Percentiles rank a stretch among this genome's conserved stretches.
phyloP scores from a whole-genome alignment of 441 rosid genomes.

The Capsella rubella region DNA sequence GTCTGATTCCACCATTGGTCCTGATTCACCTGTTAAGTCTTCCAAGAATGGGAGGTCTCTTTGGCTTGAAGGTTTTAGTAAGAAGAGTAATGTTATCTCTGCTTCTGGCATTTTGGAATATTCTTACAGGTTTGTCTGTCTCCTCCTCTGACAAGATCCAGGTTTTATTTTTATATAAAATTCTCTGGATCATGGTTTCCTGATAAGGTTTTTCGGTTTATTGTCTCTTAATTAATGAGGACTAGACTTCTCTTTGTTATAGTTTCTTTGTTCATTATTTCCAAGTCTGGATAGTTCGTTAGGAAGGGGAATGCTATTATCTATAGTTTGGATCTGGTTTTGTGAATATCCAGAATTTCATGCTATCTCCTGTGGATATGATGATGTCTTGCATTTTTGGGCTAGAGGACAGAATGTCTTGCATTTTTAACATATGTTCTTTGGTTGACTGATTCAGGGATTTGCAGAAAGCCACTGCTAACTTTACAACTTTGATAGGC shows the following conservation, averaged over 20 bases:
- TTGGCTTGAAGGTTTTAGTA: slow-evolving; percentile 78
- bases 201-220: slow-evolving; percentile 1
- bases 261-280: neutral
- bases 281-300: neutral
- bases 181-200: slow-evolving; percentile 14
- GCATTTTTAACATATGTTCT: neutral
- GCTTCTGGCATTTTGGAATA: slow-evolving; percentile 94
- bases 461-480: slow-evolving; percentile 90
- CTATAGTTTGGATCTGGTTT: slow-evolving; percentile 1
- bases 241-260: slow-evolving; percentile 21
- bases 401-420: neutral
- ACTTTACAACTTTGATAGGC: slow-evolving; percentile 90
- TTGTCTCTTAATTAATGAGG: neutral
- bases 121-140: slow-evolving; percentile 90
- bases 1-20: slow-evolving; percentile 89
- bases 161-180: neutral
- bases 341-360: neutral
- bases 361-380: neutral
- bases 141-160: slow-evolving; percentile 40
- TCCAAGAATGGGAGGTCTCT: slow-evolving; percentile 63
- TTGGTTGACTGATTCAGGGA: slow-evolving; percentile 65
- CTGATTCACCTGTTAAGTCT: slow-evolving; percentile 84
- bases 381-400: neutral
- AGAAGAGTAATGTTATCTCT: slow-evolving; percentile 63
- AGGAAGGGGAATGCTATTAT: neutral